Conservation (phyloP, 495 filamentous ascomycete species). For the Aspergillus funiculosus region DNA sequence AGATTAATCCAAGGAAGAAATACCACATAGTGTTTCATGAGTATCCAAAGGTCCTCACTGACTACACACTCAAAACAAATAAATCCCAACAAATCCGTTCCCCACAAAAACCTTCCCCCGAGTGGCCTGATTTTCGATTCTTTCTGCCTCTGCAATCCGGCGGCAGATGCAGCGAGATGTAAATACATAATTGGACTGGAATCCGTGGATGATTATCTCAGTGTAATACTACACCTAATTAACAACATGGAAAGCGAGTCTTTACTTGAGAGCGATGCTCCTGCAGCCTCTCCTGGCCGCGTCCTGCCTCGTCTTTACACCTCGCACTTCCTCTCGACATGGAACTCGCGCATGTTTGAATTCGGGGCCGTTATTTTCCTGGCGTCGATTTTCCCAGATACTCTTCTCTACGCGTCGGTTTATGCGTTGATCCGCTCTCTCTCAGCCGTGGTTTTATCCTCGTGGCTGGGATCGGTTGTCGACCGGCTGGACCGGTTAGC, state of each 20-base stretch:
- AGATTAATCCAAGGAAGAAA: no score
- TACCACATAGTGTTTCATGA: no score
- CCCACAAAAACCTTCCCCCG: no score
- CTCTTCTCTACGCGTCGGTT: conserved; percentile 41
- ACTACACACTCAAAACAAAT: no score
- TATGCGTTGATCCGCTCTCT: conserved; percentile 34
- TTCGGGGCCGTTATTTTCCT: conserved; percentile 59
- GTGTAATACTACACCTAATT: not conserved
- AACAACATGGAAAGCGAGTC: conserved; percentile 7
- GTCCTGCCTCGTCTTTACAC: conserved; percentile 39
- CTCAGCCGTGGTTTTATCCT: conserved; percentile 28
- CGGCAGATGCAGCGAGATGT: no score
- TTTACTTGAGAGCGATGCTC: not conserved
- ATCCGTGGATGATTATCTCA: no score
- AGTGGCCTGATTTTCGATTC: no score
- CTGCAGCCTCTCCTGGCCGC: conserved; percentile 1
- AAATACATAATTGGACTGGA: no score
- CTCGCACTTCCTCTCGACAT: conserved; percentile 62
- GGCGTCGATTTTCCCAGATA: conserved; percentile 52
- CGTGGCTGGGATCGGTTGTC: conserved; percentile 43
- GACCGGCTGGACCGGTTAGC: conserved; percentile 42
- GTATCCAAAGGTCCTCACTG: no score
- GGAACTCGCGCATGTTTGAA: conserved; percentile 67
- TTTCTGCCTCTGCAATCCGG: no score
- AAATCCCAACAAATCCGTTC: no score